Evolutionary conservation across 164 flowering plant genomes (phyloP), one percentile per base, ranked within the genome.

Genomic region (Tinospora cordifolia): DNA sequence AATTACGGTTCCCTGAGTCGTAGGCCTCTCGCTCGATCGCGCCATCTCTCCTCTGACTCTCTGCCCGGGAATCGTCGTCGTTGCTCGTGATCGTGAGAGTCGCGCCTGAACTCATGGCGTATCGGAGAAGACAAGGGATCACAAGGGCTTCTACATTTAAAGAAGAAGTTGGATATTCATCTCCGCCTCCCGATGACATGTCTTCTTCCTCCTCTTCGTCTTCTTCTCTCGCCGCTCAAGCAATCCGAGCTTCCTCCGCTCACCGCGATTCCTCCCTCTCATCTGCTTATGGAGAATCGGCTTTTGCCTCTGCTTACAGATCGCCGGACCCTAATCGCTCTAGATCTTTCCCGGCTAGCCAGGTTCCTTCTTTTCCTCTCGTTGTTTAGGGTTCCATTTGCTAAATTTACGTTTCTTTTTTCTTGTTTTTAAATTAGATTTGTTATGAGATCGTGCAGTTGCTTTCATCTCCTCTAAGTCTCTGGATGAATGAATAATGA

Each of bases 181-280:
- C 63, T 6, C 72, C 68, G 12, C 64, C 30, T 34, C 22, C 47
- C 7, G 73, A 74, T 2, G 65, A 74, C 49, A 39, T 83, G 12
- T 25, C 82, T 13, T 69, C 82, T 0, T 71, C 82, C 0, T 65
- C 82, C 0, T 21, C 44, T 27, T 72, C 76, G 36, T 73, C 68
- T 2, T 66, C 82, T 0, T 84, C 91, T 36, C 84, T 93, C 6
- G 96, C 94, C 0, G 89, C 96, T 34, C 93, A 86, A 80, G 98
- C 97, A n/a, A 93, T 88, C 76, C 79, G 87, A 26, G 94, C 93
- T 6, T 88, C 97, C 26, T 85, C 89, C 13, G 85, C 87, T 44
- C 95, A 80, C 46, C 88, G 87, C 0, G 88, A 84, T 51, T 85
- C 88, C 11, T 83, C 92, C 12, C 84, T 81, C 41, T 81, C 87